Evolutionary conservation across 169 alveolate genomes (phyloP), one percentile per base, ranked within the genome.

Genomic region (Plasmodium yoelii): DNA sequence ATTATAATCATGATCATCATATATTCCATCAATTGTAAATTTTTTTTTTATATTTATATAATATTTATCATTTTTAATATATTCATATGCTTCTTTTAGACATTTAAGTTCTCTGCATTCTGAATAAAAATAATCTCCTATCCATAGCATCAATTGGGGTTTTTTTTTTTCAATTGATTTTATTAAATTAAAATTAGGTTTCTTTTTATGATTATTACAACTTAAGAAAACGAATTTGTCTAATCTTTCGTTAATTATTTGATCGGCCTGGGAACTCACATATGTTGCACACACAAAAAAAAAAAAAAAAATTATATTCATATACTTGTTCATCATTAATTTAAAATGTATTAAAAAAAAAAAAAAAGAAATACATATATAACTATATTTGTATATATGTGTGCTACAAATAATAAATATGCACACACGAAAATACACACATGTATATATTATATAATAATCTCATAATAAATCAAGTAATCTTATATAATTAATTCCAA

Each of bases 1-100:
- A 73, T 96, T 96, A 73, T 93, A 94, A 69, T 95, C 97, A 57
- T 95, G 97, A 80, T 95, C 97, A 70, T 95, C 97, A 93, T 95
- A 95, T 13, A 95, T 92, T 12, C 97, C 97, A 72, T 94, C 96
- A n/a, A 92, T 84, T 46, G 69, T 56, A 64, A 87, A 91, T 18
- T 92, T 67, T 18, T 84, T 42, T 60, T 64, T 87, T 70, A 94
- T 77, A 7, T 63, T 71, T 47, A 63, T 82, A 60, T 87, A 94
- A n/a, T 61, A 88, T 55, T 75, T 61, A 22, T 84, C 89, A 47
- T 87, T 73, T 34, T 53, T 77, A 90, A 94, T 64, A 39, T 75
- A 70, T 18, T 57, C 75, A 84, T 94, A 94, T 46, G 57, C 92
- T 26, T 63, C 87, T 24, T 92, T 74, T 19, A 94, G 42, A 82